Evolutionary conservation across 768 basidiomycete species (phyloP), one percentile per base, ranked within the genome.

Genomic region (Coprinopsis sp.): DNA sequence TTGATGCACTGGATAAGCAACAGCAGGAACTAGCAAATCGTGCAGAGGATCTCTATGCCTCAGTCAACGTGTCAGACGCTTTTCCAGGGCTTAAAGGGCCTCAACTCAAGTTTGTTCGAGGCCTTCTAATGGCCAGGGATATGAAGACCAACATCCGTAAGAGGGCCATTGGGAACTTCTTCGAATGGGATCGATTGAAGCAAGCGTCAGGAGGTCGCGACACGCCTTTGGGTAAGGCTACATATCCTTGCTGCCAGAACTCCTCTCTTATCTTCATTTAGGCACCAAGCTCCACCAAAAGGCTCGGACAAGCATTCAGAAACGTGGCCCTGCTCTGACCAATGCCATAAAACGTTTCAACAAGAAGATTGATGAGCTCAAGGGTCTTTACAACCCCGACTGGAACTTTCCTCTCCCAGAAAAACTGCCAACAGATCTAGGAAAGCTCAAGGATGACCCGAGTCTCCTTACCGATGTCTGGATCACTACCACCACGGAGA

Each of bases 401-500:
- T 67, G 61, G 42, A 25, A 41, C 0, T 61, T 73, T 11, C 67
- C 64, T 0, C 37, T 71, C 6, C 72, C 69, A 0, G 12, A 45
- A 1, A 60, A 58, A 0, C 61, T 73, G 0, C 64, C 64, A 0
- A 64, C 58, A 0, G 54, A 66, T 18, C 47, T 75, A 0, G 38
- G 46, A 2, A 37, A 47, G 2, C 57, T 68, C 5, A 56, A 55
- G 6, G 56, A 62, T 7, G 33, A 53, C 23, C 33, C 62, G 0
- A 41, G 22, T 0, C 53, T 75, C 0, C 61, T 71, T 60, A 60
- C 70, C 27, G 71, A 73, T 41, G 58, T 73, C 0, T 72, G 69
- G 70, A 18, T 44, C 4, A 11, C 34, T 8, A 10, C 11, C 18
- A 11, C 18, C 34, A 19, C 11, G 8, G 37, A 25, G 18, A 21